Conservation (phyloP, 2,329 filamentous ascomycete species). For the Arthroderma uncinatum region DNA sequence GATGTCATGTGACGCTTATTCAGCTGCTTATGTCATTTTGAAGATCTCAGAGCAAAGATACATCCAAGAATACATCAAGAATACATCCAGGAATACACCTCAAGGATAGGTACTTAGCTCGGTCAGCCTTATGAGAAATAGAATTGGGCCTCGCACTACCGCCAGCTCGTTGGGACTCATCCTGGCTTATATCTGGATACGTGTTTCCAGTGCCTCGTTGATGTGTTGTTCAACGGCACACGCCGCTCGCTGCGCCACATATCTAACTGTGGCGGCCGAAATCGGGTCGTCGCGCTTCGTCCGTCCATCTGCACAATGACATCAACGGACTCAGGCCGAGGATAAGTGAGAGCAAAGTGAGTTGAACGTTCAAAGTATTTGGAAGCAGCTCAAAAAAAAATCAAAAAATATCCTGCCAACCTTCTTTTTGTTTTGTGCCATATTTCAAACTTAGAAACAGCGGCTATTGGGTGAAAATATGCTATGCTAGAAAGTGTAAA, state of each 20-base stretch:
- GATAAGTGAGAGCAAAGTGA: not conserved
- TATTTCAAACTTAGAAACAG: not conserved
- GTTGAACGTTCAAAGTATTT: not conserved
- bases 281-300: not conserved
- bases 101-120: not conserved
- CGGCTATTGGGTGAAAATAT: not conserved
- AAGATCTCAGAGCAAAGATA: not conserved
- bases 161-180: not conserved
- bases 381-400: not conserved
- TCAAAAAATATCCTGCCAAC: not conserved
- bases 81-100: not conserved
- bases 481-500: too few relatives aligned
- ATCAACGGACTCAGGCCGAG: not conserved
- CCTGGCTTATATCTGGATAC: not conserved
- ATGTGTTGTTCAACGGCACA: not conserved
- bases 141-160: not conserved
- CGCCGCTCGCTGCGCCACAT: not conserved
- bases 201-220: slow-evolving; percentile 1
- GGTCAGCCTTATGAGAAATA: not conserved
- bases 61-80: not conserved
- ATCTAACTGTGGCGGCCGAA: not conserved
- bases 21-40: too few relatives aligned
- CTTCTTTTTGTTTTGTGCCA: not conserved
- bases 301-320: not conserved
- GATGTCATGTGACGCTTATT: not conserved